Percentiles rank a stretch among this genome's conserved stretches.
Evolutionary conservation across 1,284 basidiomycete genomes (phyloP).

Genomic region (Neolentinus lepideus): DNA sequence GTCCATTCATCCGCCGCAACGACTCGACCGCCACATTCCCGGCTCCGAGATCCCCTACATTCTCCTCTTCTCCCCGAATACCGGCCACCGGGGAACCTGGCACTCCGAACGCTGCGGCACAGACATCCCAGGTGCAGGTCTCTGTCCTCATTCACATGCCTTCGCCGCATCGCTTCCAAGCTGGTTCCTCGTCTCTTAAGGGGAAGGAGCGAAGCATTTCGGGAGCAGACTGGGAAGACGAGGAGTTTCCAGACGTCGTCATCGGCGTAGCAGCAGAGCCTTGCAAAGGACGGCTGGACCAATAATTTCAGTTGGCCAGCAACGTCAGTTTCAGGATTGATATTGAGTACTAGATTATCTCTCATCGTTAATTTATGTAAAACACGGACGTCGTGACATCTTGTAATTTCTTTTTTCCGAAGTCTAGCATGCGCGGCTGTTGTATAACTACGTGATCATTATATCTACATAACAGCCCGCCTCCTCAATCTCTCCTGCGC

Average conservation of each 20-base stretch:
- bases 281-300: slow-evolving; percentile 9
- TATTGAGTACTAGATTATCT: neutral
- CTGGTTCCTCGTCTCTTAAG: slow-evolving; percentile 13
- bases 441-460: neutral
- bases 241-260: slow-evolving; percentile 38
- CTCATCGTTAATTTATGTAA: neutral
- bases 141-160: slow-evolving; percentile 62
- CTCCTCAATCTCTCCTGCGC: neutral
- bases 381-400: neutral
- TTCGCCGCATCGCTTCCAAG: slow-evolving; percentile 23
- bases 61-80: neutral
- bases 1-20: neutral
- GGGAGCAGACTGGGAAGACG: slow-evolving; percentile 21
- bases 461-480: neutral
- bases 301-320: neutral
- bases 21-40: neutral
- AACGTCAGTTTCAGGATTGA: neutral
- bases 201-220: slow-evolving; percentile 19
- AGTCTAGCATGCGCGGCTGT: neutral
- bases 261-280: slow-evolving; percentile 34
- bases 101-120: slow-evolving; percentile 16
- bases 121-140: slow-evolving; percentile 30
- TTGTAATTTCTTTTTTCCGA: too few species aligned
- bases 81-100: slow-evolving; percentile 4
- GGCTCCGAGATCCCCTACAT: neutral